These are phyloP conservation scores for Leucoagaricus sp. DNA, from an alignment of 1,284 basidiomycete species.

Conservation along the genomic window DNA sequence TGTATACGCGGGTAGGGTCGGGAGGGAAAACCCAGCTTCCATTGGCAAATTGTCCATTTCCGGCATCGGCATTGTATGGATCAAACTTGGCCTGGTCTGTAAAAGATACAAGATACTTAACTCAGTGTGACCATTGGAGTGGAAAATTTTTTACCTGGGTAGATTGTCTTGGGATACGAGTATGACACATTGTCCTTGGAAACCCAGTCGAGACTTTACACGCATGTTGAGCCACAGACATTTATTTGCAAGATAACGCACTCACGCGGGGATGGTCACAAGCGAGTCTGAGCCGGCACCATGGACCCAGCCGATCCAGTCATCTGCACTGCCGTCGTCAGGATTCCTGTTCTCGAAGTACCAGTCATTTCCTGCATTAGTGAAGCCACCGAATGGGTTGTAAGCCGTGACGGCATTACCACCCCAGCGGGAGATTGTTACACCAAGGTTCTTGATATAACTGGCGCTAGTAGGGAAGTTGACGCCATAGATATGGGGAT, in stretches of 20 bases:
- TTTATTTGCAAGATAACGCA: constrained; percentile 11
- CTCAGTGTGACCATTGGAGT: not conserved
- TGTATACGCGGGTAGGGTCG: constrained; percentile 39
- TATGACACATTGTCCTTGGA: constrained; percentile 51
- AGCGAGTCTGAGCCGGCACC: constrained; percentile 44
- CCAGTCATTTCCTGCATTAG: constrained; percentile 55
- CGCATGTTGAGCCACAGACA: not conserved
- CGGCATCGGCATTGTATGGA: constrained; percentile 48
- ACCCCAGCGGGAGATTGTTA: constrained; percentile 52
- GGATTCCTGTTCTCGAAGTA: constrained; percentile 51
- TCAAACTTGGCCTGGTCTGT: constrained; percentile 44
- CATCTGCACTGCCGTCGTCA: constrained; percentile 36
- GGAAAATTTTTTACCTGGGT: constrained; percentile 34
- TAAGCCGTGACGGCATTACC: constrained; percentile 56
- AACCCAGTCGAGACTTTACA: constrained; percentile 51
- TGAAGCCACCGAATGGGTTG: constrained; percentile 50
- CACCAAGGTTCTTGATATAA: constrained; percentile 47
- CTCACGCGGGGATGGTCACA: constrained; percentile 50
- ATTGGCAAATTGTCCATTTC: constrained; percentile 45
- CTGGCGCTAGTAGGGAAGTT: constrained; percentile 48
- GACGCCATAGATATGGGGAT: constrained; percentile 48
- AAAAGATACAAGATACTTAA: not conserved
- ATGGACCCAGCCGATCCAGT: constrained; percentile 48
- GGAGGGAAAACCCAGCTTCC: constrained; percentile 41
- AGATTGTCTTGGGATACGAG: constrained; percentile 44